Conservation (phyloP, 768 basidiomycete genomes). For the Dacryopinax primogenitus region DNA sequence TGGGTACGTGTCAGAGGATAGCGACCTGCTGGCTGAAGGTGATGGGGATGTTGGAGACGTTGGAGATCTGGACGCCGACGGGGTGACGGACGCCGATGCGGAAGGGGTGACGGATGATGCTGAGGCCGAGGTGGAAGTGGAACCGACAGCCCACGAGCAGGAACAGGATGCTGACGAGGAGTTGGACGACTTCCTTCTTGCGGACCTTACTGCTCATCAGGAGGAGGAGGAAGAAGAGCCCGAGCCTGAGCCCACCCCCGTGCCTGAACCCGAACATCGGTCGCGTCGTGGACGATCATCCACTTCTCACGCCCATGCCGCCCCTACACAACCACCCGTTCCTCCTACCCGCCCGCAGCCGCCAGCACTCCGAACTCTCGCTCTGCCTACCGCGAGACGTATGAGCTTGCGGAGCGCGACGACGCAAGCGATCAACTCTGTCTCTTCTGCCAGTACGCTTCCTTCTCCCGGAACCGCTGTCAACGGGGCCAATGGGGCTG, state of each 20-base stretch:
- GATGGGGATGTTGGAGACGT: background rate
- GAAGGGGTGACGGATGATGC: background rate
- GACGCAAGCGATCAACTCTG: background rate
- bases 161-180: background rate
- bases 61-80: background rate
- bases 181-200: background rate
- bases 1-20: slow-evolving; percentile 1
- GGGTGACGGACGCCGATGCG: slow-evolving; percentile 1
- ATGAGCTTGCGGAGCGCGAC: slow-evolving; percentile 7
- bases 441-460: background rate
- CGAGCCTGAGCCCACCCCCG: background rate
- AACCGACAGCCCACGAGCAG: background rate
- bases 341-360: background rate
- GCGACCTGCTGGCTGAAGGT: background rate
- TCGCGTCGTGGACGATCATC: background rate
- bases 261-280: background rate
- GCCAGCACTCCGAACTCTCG: background rate
- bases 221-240: background rate
- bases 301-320: background rate
- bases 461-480: background rate
- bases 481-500: background rate
- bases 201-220: background rate
- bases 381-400: background rate
- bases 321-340: background rate
- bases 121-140: background rate